These are phyloP conservation scores for Canariomyces notabilis DNA, from an alignment of 2,329 filamentous ascomycete genomes.

Conservation along the genomic window DNA sequence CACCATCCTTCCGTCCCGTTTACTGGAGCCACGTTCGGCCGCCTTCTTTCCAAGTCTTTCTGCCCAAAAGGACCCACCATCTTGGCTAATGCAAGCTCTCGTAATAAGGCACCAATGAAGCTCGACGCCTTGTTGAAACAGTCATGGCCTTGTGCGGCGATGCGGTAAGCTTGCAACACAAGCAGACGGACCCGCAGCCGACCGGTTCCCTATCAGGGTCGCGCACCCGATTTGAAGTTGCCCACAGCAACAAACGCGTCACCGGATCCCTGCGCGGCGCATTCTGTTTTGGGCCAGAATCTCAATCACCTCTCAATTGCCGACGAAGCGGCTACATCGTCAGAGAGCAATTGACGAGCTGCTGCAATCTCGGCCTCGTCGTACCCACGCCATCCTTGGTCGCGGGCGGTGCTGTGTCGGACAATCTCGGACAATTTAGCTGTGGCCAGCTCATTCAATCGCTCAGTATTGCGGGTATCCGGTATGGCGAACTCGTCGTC, in stretches of 20 bases:
- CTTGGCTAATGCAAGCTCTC: slow-evolving; percentile 22
- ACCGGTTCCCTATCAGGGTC: slow-evolving; percentile 3
- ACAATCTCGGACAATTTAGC: slow-evolving; percentile 73
- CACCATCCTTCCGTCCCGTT: slow-evolving; percentile 18
- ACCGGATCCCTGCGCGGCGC: slow-evolving; percentile 24
- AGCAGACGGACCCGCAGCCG: slow-evolving; percentile 3
- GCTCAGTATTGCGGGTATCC: slow-evolving; percentile 54
- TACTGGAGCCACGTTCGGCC: slow-evolving; percentile 38
- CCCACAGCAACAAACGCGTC: slow-evolving; percentile 21
- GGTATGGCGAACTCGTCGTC: slow-evolving; percentile 52
- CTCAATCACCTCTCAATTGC: slow-evolving; percentile 43
- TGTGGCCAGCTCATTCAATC: slow-evolving; percentile 67
- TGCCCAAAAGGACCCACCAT: slow-evolving; percentile 34
- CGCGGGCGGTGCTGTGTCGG: slow-evolving; percentile 52
- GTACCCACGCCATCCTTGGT: slow-evolving; percentile 69
- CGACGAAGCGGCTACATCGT: slow-evolving; percentile 38
- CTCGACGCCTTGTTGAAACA: slow-evolving; percentile 6
- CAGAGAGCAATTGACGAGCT: slow-evolving; percentile 60
- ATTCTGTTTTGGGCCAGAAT: too few species aligned
- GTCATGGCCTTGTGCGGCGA: slow-evolving; percentile 8
- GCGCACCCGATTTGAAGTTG: slow-evolving; percentile 15
- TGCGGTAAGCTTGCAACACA: slow-evolving; percentile 2
- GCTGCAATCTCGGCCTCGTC: slow-evolving; percentile 66
- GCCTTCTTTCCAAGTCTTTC: slow-evolving; percentile 26
- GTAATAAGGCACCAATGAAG: slow-evolving; percentile 28